A percentile compares a stretch with the other conserved stretches of the same genome.
Evolutionary conservation across 2,329 filamentous ascomycete genomes (phyloP).

Genomic region (Diplodia corticola): DNA sequence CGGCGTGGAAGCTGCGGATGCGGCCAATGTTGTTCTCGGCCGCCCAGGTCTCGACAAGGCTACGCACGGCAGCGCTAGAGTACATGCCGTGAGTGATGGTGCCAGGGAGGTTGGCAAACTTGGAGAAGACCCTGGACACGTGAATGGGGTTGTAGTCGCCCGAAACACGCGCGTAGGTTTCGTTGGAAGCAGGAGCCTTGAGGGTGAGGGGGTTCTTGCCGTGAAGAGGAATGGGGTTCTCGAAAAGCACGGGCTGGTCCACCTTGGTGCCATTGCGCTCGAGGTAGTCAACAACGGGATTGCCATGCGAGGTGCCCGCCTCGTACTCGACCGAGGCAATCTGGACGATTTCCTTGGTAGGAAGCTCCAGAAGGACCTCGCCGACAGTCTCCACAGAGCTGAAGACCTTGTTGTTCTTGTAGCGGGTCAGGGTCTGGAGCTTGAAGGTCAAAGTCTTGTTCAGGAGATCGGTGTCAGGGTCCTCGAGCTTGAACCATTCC

Average conservation of each 20-base stretch:
- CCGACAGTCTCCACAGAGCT: conserved; percentile 89
- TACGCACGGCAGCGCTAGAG: conserved; percentile 93
- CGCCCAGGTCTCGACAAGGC: conserved; percentile 96
- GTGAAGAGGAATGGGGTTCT: conserved; percentile 93
- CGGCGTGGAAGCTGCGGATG: conserved; percentile 95
- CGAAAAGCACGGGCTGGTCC: conserved; percentile 94
- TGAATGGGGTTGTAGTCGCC: conserved; percentile 99
- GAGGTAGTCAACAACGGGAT: conserved; percentile 95
- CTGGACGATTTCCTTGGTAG: conserved; percentile 95
- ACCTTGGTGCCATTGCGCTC: conserved; percentile 87
- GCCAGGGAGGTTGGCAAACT: conserved; percentile 90
- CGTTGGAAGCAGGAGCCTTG: conserved; percentile 91
- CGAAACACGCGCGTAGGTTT: conserved; percentile 95
- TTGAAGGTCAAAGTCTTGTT: conserved; percentile 96
- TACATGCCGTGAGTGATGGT: conserved; percentile 99
- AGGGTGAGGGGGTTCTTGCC: conserved; percentile 87
- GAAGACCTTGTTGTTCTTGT: conserved; percentile 93
- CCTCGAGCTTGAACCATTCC: conserved; percentile 92
- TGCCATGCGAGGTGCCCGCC: conserved; percentile 86
- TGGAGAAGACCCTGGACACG: conserved; percentile 94
- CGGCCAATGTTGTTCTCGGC: conserved; percentile 98
- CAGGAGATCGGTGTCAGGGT: conserved; percentile 81
- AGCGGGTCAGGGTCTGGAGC: conserved; percentile 84
- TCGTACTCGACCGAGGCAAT: conserved; percentile 97
- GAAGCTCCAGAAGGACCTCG: conserved; percentile 88